Conservation (phyloP, 2,329 filamentous ascomycete species). For the Beauveria sp. region DNA sequence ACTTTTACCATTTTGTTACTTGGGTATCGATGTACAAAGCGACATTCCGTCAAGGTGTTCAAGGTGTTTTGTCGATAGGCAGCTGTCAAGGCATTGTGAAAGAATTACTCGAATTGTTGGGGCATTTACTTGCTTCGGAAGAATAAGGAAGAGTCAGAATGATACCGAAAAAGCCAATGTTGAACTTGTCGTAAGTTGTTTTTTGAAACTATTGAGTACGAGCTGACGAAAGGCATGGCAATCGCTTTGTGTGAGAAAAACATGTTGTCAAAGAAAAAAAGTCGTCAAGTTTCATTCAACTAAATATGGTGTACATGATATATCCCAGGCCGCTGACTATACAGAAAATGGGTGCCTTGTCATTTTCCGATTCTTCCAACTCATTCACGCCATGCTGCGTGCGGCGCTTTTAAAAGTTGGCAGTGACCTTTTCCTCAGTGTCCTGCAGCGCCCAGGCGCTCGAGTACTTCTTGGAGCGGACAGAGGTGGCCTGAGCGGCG, state of each 20-base stretch:
- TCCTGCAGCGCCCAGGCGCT: slow-evolving; percentile 76
- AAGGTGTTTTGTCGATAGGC: too few relatives aligned
- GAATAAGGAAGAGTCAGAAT: too few relatives aligned
- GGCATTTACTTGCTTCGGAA: too few relatives aligned
- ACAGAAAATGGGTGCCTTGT: background rate
- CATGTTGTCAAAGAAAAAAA: background rate
- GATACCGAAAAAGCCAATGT: too few relatives aligned
- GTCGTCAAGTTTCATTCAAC: slow-evolving; percentile 5
- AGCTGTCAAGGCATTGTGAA: too few relatives aligned
- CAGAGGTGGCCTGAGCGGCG: slow-evolving; percentile 59
- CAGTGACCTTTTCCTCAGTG: slow-evolving; percentile 32
- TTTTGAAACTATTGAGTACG: too few relatives aligned
- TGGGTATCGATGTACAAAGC: too few relatives aligned
- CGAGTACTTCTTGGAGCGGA: slow-evolving; percentile 58
- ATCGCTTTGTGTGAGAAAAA: background rate
- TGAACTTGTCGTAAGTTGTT: too few relatives aligned
- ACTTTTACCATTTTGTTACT: too few relatives aligned
- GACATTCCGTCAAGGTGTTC: too few relatives aligned
- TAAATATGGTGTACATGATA: slow-evolving; percentile 11
- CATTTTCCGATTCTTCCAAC: background rate
- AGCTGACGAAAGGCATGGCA: too few relatives aligned
- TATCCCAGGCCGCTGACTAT: slow-evolving; percentile 9
- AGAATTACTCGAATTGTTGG: too few relatives aligned
- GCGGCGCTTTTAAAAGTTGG: slow-evolving; percentile 23
- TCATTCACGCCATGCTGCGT: background rate